Base-by-base conservation (phyloP, 192 early-diverging fungal genomes). In the Rhizophlyctis rosea region DNA sequence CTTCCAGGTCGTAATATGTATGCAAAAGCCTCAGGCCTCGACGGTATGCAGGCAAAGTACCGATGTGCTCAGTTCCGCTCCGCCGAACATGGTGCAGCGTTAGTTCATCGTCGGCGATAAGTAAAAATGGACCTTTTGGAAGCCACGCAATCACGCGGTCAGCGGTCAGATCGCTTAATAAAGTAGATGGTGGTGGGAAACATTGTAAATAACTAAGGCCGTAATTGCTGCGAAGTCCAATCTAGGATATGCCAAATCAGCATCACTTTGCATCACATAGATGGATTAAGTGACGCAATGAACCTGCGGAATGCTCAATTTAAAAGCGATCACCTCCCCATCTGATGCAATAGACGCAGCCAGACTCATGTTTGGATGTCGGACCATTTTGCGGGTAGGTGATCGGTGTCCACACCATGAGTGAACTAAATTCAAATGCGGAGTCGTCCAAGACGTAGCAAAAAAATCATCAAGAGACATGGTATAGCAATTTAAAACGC, bases 401-500 rank as follows among this genome's bases (percentile, higher is more conserved):
- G 9, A 30, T n/a, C 47, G 68, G 68, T 88, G 90, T 9, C 87
- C 88, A 5, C 73, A 64, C 90, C 90, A 91, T 16, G 83, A 85
- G 53, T 82, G 76, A 35, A 76, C 65, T 7, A 90, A 57, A 18
- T 75, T 63, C 3, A 91, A 62, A 31, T 77, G 79, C 3, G 88
- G 79, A 13, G 71, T 58, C 50, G 77, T 80, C 67, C 81, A 81
- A 1, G 73, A 73, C 16, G 68, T 77, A 27, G 86, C 86, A 62
- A 92, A 88, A 31, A 92, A 85, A 44, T 93, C 89, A 68, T 90
- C 80, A 30, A 93, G 67, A 51, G 89, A 86, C 59, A 90, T 83
- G 25, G 81, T 79, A 59, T 89, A 92, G 25, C 78, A 76, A 54
- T 81, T 81, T 25, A 91, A 59, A 1, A 81, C 77, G 1, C 88